Evolutionary conservation across 2,329 filamentous ascomycete species (phyloP).

Genomic region (Aspergillus sp.): DNA sequence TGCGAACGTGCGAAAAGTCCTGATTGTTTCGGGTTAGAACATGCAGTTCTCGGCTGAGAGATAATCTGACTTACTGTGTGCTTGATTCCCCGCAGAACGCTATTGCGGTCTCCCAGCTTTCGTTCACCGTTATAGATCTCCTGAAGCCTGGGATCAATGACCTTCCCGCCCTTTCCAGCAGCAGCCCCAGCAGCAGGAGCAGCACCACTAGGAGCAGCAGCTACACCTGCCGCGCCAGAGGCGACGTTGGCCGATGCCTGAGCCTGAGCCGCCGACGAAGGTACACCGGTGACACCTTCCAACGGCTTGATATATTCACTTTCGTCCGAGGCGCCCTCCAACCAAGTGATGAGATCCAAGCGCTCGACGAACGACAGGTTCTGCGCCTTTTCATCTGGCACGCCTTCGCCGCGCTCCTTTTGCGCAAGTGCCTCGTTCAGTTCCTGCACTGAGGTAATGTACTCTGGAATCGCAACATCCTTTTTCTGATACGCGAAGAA

Average conservation of each 20-base stretch:
- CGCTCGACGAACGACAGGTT: constrained; percentile 91
- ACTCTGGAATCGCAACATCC: constrained; percentile 86
- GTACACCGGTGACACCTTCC: constrained; percentile 59
- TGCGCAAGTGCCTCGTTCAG: constrained; percentile 75
- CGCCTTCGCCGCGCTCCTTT: constrained; percentile 36
- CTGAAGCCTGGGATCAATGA: constrained; percentile 78
- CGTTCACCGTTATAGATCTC: constrained; percentile 92
- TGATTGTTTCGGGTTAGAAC: constrained; percentile 41
- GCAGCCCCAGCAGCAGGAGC: constrained; percentile 31
- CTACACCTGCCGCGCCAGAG: constrained; percentile 47
- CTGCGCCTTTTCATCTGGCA: constrained; percentile 67
- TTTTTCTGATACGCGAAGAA: constrained; percentile 97
- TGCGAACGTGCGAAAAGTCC: constrained; percentile 95
- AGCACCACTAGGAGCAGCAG: constrained; percentile 43
- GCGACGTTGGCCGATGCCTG: constrained; percentile 55
- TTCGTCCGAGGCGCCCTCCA: constrained; percentile 86
- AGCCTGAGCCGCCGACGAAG: constrained; percentile 45
- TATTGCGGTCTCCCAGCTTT: constrained; percentile 91
- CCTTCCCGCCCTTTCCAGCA: constrained; percentile 61
- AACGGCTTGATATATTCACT: constrained; percentile 91
- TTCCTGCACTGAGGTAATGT: constrained; percentile 80
- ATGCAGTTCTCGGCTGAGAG: neutral
- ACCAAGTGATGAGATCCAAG: constrained; percentile 88
- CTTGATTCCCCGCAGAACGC: constrained; percentile 82
- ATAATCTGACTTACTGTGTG: constrained; percentile 67